Evolutionary conservation across 108 stramenopile species (phyloP), one percentile per base, ranked within the genome.

Genomic region (Bacterosira constricta): DNA sequence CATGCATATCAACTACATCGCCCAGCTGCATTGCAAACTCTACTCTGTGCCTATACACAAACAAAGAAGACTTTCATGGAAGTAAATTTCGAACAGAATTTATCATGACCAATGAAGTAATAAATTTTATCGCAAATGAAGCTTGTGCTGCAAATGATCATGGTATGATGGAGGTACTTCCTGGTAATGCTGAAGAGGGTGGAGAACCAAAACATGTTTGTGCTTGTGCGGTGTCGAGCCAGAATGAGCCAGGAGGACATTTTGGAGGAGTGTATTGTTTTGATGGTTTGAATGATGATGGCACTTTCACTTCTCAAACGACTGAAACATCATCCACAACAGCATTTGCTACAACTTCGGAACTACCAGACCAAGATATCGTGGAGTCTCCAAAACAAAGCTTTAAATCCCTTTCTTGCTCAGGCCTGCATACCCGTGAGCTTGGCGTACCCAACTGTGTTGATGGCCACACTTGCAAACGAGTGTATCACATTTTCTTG

Each of bases 401-500:
- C n/a, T n/a, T n/a, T n/a, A 59, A 44, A 53, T 13, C 52, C 26
- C 41, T 54, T 27, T 38, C 25, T 17, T 67, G 66, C 39, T 67
- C 66, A 7, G 39, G 35, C 37, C 25, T 67, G 2, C 66, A 67
- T 39, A 55, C 66, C 6, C 52, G 66, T n/a, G 50, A 38, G 42
- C 41, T 67, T 20, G 26, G 23, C 0, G 27, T 67, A 39, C 66
- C 52, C 8, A 44, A 67, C 52, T 55, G 66, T 39, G 42, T 54
- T 17, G 66, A 67, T n/a, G 34, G 6, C 30, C 51, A 6, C 5
- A 26, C 51, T 38, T 66, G 64, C 37, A 41, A 0, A 15, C 66
- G 66, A 11, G 52, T 36, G 25, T 67, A 67, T 26, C 66, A 67
- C 12, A n/a, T 67, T 1, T 25, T 67, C 21, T 55, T 67, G 13